Conservation (phyloP, 2,329 filamentous ascomycete species). For the Rutstroemia sydowiana region DNA sequence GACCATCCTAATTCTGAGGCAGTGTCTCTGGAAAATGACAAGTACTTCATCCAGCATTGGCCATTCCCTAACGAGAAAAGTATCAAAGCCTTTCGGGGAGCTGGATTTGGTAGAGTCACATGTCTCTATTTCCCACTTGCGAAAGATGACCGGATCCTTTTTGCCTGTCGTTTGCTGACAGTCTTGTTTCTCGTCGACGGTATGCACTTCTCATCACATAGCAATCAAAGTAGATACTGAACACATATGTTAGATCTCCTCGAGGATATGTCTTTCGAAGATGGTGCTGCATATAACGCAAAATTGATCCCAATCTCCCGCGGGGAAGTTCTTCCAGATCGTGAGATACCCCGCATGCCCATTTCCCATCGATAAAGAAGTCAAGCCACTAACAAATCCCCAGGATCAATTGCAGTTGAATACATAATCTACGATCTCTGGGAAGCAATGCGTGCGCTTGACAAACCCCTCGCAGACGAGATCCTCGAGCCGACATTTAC, state of each 20-base stretch:
- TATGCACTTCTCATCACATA: not conserved
- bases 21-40: not conserved
- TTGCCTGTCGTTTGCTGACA: not conserved
- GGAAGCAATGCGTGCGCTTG: not conserved
- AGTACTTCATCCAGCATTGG: not conserved
- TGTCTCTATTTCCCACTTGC: not conserved
- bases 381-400: not conserved
- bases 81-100: not conserved
- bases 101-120: not conserved
- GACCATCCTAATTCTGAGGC: not conserved
- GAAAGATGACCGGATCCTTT: not conserved
- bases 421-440: not conserved
- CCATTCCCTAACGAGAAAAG: not conserved
- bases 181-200: not conserved
- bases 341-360: not conserved
- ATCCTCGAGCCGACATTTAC: not conserved
- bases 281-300: not conserved
- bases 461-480: not conserved
- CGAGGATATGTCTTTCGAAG: not conserved
- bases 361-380: not conserved
- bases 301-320: not conserved
- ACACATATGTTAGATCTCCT: not conserved
- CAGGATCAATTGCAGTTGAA: not conserved
- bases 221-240: not conserved
- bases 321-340: not conserved